Percentiles rank a stretch among this genome's conserved stretches.
Conservation (phyloP, 352 stramenopile genomes). For the Pythium phragmiticola region DNA sequence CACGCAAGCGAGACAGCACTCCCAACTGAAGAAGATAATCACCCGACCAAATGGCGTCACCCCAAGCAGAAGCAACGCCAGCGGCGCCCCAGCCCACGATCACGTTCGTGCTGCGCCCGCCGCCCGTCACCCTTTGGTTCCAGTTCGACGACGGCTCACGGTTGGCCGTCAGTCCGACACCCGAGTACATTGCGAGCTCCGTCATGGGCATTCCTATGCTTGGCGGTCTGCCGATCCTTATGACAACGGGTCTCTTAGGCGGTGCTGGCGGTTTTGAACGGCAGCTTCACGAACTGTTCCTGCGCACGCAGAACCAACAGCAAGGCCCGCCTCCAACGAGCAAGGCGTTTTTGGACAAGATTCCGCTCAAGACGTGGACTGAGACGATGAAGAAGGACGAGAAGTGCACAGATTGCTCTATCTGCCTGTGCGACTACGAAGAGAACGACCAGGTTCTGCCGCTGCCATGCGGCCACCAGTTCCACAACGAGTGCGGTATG, state of each 20-base stretch:
- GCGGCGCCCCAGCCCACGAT: slow-evolving; percentile 23
- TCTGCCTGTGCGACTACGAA: slow-evolving; percentile 76
- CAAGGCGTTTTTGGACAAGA: slow-evolving; percentile 63
- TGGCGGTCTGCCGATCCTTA: slow-evolving; percentile 28
- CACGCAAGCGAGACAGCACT: slow-evolving; percentile 15
- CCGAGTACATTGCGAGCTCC: slow-evolving; percentile 37
- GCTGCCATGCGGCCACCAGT: slow-evolving; percentile 73
- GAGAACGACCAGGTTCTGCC: slow-evolving; percentile 58
- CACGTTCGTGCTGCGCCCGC: slow-evolving; percentile 57
- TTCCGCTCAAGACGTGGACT: slow-evolving; percentile 64
- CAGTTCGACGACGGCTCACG: slow-evolving; percentile 58
- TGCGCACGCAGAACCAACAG: slow-evolving; percentile 54
- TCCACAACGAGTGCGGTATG: slow-evolving; percentile 78
- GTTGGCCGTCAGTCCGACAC: slow-evolving; percentile 48
- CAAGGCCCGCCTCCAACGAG: slow-evolving; percentile 68
- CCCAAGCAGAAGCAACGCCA: slow-evolving; percentile 21
- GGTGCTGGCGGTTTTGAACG: slow-evolving; percentile 23
- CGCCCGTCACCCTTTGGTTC: slow-evolving; percentile 52
- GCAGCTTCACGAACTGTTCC: slow-evolving; percentile 62
- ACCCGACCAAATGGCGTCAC: slow-evolving; percentile 13
- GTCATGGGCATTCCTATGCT: slow-evolving; percentile 31
- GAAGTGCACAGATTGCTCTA: slow-evolving; percentile 65
- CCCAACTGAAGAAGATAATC: background rate
- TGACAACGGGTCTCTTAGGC: slow-evolving; percentile 13
- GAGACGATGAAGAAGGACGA: slow-evolving; percentile 38